Evolutionary conservation across 768 basidiomycete genomes (phyloP).

Genomic region (Pleurotus pulmonarius): DNA sequence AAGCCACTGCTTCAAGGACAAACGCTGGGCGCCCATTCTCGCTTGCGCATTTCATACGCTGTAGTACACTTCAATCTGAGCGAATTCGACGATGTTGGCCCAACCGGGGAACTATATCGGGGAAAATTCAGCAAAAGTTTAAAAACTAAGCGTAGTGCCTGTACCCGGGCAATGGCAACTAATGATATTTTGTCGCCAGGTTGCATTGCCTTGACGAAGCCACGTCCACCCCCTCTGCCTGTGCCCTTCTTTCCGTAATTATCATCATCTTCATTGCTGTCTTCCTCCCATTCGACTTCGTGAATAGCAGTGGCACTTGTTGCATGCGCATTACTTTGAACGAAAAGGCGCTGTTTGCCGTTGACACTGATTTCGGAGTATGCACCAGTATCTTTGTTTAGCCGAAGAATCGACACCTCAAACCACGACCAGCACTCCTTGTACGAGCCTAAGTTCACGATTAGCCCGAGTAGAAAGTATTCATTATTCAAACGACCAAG

Average conservation of each 20-base stretch:
- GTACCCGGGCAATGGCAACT: conserved; percentile 24
- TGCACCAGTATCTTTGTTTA: neutral
- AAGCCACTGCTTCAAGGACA: too few species aligned
- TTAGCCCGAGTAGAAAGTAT: too few species aligned
- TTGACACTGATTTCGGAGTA: conserved; percentile 6
- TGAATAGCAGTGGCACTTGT: conserved; percentile 10
- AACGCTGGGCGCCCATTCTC: too few species aligned
- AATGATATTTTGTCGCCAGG: conserved; percentile 20
- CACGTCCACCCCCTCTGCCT: conserved; percentile 10
- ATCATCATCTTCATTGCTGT: conserved; percentile 6
- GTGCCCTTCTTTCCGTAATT: conserved; percentile 7
- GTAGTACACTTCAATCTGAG: neutral
- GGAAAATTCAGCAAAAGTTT: neutral
- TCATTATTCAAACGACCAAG: too few species aligned
- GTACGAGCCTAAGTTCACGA: conserved; percentile 18
- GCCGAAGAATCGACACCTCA: conserved; percentile 25
- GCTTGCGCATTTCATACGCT: neutral
- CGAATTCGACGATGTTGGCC: neutral
- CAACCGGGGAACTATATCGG: neutral
- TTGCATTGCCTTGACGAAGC: conserved; percentile 16
- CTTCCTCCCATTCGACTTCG: conserved; percentile 19
- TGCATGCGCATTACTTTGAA: conserved; percentile 26
- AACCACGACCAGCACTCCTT: conserved; percentile 29
- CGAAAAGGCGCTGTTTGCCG: conserved; percentile 13
- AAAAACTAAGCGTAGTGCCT: neutral